A percentile compares a stretch with the other conserved stretches of the same genome.
Evolutionary conservation across 2,329 filamentous ascomycete species (phyloP).

Genomic region (Curvularia verruculosa): DNA sequence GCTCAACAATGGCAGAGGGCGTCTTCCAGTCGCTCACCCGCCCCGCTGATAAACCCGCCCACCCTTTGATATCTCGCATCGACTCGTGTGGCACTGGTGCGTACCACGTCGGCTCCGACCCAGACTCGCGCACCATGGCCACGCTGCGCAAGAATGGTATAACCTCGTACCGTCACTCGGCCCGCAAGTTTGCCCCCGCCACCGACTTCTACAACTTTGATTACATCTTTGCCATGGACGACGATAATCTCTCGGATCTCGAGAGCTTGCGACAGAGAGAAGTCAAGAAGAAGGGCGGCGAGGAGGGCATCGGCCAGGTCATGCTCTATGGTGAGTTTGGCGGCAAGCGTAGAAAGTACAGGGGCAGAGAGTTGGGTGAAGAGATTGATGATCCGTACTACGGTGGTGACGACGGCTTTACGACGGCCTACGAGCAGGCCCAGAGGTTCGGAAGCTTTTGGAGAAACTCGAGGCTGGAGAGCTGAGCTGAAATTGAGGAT

Average conservation of each 20-base stretch:
- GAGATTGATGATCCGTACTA: conserved; percentile 81
- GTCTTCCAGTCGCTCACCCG: conserved; percentile 77
- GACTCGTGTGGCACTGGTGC: conserved; percentile 91
- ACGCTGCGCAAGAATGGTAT: conserved; percentile 79
- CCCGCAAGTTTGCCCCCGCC: conserved; percentile 70
- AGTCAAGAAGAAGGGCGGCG: conserved; percentile 49
- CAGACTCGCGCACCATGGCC: conserved; percentile 82
- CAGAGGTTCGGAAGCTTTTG: conserved; percentile 81
- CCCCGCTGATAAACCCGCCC: conserved; percentile 55
- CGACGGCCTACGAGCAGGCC: conserved; percentile 79
- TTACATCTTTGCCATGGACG: conserved; percentile 95
- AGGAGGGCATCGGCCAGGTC: conserved; percentile 59
- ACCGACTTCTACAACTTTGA: conserved; percentile 86
- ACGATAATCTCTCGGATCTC: conserved; percentile 76
- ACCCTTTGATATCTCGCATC: conserved; percentile 67
- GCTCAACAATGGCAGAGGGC: conserved; percentile 94
- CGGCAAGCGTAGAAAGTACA: conserved; percentile 49
- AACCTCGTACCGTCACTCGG: conserved; percentile 74
- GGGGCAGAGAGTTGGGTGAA: conserved; percentile 8
- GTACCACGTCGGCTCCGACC: conserved; percentile 78
- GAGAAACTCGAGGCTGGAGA: conserved; percentile 58
- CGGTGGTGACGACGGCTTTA: conserved; percentile 47
- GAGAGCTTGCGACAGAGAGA: conserved; percentile 62
- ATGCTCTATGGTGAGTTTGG: conserved; percentile 88
- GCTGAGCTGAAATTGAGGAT: conserved; percentile 24